These are phyloP conservation scores for Begonia masoniana DNA, from an alignment of 306 rosid species.

Conservation along the genomic window DNA sequence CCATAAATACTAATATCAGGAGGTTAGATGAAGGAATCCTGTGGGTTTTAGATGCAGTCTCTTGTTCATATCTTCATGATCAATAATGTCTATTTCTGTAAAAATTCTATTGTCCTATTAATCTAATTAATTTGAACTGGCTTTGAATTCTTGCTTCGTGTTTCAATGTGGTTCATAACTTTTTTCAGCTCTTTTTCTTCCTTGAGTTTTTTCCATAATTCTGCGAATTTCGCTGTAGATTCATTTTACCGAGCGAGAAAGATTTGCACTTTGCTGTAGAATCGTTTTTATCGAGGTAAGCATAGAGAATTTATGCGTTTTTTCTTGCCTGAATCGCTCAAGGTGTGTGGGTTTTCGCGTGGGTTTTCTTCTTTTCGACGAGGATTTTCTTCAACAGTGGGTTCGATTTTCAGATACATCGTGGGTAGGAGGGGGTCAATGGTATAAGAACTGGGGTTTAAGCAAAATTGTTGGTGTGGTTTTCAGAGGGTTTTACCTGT, in stretches of 20 bases:
- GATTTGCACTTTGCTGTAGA: constrained; percentile 20
- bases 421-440: constrained; percentile 25
- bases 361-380: constrained; percentile 18
- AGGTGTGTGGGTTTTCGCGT: constrained; percentile 15
- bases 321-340: constrained; percentile 11
- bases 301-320: constrained; percentile 12
- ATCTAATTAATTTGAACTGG: neutral
- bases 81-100: neutral
- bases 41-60: neutral
- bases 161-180: neutral
- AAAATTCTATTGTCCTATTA: neutral
- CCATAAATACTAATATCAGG: neutral
- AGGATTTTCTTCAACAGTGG: constrained; percentile 11
- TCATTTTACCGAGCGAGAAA: constrained; percentile 10
- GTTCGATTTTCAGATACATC: constrained; percentile 9
- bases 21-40: neutral
- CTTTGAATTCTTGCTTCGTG: neutral
- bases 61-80: too few species aligned
- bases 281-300: constrained; percentile 39
- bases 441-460: constrained; percentile 70
- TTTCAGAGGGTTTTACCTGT: constrained; percentile 70
- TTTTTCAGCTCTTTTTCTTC: constrained; percentile 1
- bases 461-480: constrained; percentile 28
- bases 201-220: constrained; percentile 20
- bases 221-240: constrained; percentile 31